These are phyloP conservation scores for Cercospora citrullina DNA, from an alignment of 2,329 filamentous ascomycete species.

Conservation along the genomic window DNA sequence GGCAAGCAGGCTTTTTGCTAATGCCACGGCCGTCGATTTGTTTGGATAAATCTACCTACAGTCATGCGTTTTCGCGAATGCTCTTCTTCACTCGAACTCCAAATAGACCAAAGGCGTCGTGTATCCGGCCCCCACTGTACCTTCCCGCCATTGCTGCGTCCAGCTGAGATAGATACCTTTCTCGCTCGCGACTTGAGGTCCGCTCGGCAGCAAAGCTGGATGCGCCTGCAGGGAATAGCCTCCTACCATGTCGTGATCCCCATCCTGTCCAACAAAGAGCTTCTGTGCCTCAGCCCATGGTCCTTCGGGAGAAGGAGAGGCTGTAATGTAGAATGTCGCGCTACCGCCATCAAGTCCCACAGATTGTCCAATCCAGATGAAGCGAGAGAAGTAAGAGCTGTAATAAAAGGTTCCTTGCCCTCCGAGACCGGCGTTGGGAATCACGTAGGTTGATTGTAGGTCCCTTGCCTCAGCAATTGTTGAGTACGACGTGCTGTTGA, in stretches of 20 bases:
- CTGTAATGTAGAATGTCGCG: slow-evolving; percentile 34
- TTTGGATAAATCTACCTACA: neutral
- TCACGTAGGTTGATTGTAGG: slow-evolving; percentile 12
- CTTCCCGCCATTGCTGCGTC: slow-evolving; percentile 26
- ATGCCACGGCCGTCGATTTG: neutral
- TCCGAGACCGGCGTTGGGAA: slow-evolving; percentile 33
- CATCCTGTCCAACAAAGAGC: slow-evolving; percentile 26
- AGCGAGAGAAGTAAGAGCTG: slow-evolving; percentile 31
- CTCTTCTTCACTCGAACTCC: slow-evolving; percentile 21
- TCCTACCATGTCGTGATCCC: slow-evolving; percentile 18
- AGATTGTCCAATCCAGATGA: slow-evolving; percentile 37
- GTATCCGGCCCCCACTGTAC: slow-evolving; percentile 17
- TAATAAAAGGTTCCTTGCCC: slow-evolving; percentile 37
- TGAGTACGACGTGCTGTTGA: neutral
- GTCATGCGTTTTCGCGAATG: neutral
- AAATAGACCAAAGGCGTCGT: slow-evolving; percentile 28
- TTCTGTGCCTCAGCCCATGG: slow-evolving; percentile 34
- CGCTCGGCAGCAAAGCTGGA: slow-evolving; percentile 21
- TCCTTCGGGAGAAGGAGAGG: slow-evolving; percentile 35
- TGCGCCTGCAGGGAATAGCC: slow-evolving; percentile 30
- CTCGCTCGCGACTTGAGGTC: slow-evolving; percentile 19
- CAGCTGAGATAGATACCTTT: slow-evolving; percentile 26
- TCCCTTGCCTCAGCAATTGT: neutral
- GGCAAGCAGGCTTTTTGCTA: neutral
- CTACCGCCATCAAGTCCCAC: slow-evolving; percentile 12